Evolutionary conservation across 2,329 filamentous ascomycete species (phyloP).

Genomic region (Phaeosphaeriaceae sp.): DNA sequence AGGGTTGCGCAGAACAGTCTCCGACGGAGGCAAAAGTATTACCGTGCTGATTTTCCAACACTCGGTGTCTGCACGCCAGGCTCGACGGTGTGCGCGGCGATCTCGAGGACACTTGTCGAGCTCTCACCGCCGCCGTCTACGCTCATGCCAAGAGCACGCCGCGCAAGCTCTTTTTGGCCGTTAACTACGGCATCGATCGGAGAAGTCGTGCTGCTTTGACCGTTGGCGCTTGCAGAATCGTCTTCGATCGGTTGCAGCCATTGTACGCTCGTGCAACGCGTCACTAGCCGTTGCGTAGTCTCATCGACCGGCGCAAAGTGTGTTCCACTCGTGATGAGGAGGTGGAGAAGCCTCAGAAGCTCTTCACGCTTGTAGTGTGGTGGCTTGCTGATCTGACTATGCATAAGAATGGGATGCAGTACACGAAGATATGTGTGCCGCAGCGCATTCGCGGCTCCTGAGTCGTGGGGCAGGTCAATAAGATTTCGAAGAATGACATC

Average conservation of each 20-base stretch:
- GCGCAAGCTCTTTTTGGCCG: slow-evolving; percentile 48
- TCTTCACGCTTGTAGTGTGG: slow-evolving; percentile 93
- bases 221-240: slow-evolving; percentile 25
- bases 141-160: slow-evolving; percentile 49
- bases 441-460: slow-evolving; percentile 59
- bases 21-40: not conserved
- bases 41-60: slow-evolving; percentile 29
- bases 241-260: slow-evolving; percentile 62
- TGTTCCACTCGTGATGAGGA: slow-evolving; percentile 69
- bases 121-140: slow-evolving; percentile 46
- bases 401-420: slow-evolving; percentile 84
- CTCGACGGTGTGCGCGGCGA: slow-evolving; percentile 50
- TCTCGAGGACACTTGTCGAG: slow-evolving; percentile 46
- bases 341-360: slow-evolving; percentile 75
- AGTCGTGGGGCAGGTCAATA: slow-evolving; percentile 91
- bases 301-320: slow-evolving; percentile 84
- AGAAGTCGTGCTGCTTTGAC: slow-evolving; percentile 26
- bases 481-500: slow-evolving; percentile 97
- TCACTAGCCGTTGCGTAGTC: slow-evolving; percentile 78
- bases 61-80: slow-evolving; percentile 52
- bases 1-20: not conserved
- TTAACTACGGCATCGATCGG: slow-evolving; percentile 30
- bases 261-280: slow-evolving; percentile 74
- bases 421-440: slow-evolving; percentile 95
- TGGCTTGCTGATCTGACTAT: slow-evolving; percentile 86